A percentile compares a stretch with the other conserved stretches of the same genome.
Conservation (phyloP, 805 yeast species). For the Komagataella pseudopastoris region DNA sequence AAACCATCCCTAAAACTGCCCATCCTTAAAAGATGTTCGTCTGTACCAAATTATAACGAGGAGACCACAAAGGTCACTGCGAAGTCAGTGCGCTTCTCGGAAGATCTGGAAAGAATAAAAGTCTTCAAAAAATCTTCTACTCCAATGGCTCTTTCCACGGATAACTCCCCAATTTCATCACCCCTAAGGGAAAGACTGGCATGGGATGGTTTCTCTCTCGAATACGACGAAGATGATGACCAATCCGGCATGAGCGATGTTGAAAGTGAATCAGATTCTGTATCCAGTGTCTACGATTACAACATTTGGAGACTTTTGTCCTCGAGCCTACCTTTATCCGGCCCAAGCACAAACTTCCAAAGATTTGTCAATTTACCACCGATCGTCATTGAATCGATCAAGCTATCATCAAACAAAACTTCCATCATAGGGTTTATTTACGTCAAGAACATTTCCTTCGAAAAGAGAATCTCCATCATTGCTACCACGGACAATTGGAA, state of each 20-base stretch:
- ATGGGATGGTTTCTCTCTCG: conserved; percentile 3
- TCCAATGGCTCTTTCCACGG: conserved; percentile 51
- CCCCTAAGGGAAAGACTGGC: conserved; percentile 13
- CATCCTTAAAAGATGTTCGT: conserved; percentile 22
- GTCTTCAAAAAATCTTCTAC: conserved; percentile 47
- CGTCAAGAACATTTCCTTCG: conserved; percentile 23
- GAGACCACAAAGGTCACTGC: conserved; percentile 8
- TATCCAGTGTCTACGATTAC: conserved; percentile 1
- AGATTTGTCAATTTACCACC: conserved; percentile 8
- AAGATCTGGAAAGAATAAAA: conserved; percentile 45
- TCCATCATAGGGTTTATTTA: conserved; percentile 26
- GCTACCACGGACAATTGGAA: conserved; percentile 35
- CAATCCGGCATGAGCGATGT: conserved; percentile 11
- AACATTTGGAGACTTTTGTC: conserved; percentile 4
- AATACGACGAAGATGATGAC: conserved; percentile 12
- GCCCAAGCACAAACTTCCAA: not conserved
- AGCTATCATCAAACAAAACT: conserved; percentile 25
- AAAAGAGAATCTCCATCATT: conserved; percentile 27
- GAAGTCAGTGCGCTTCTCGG: conserved; percentile 55
- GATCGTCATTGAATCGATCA: conserved; percentile 21
- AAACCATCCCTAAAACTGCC: conserved; percentile 34
- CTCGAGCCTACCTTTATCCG: not conserved
- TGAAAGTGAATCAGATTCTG: conserved; percentile 3
- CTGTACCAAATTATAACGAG: conserved; percentile 28
- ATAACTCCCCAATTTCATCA: conserved; percentile 30